A percentile compares a stretch with the other conserved stretches of the same genome.
Evolutionary conservation across 73 alveolate genomes (phyloP).

Genomic region (Tetrahymena borealis): DNA sequence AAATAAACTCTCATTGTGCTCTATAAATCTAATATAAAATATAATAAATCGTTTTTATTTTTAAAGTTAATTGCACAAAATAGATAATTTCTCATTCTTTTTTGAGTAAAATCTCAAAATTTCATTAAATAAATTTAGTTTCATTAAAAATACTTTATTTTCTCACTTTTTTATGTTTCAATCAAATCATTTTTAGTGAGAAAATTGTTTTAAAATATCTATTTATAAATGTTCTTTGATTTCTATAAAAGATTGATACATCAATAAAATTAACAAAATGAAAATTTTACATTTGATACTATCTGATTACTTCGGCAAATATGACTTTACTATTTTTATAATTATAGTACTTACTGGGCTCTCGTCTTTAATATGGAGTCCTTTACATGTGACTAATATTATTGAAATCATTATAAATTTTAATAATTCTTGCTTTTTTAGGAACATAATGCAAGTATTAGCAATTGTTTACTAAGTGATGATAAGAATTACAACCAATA

Average conservation of each 20-base stretch:
- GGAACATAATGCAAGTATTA: not conserved
- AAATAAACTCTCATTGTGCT: not conserved
- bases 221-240: too few relatives aligned
- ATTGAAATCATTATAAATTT: not conserved
- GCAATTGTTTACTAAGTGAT: not conserved
- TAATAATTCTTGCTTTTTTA: not conserved
- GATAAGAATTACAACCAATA: not conserved
- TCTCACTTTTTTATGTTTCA: too few relatives aligned
- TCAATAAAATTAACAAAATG: not conserved
- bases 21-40: not conserved
- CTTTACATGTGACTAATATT: not conserved
- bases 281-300: not conserved
- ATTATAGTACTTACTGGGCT: not conserved
- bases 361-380: not conserved
- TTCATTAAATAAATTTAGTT: too few relatives aligned
- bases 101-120: too few relatives aligned
- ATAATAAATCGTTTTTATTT: not conserved
- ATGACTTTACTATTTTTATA: not conserved
- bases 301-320: not conserved
- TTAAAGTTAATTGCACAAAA: not conserved
- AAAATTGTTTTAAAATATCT: too few relatives aligned
- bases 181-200: too few relatives aligned
- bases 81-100: too few relatives aligned
- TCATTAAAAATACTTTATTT: too few relatives aligned
- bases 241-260: too few relatives aligned